Evolutionary conservation across 2,329 filamentous ascomycete species (phyloP), one percentile per base, ranked within the genome.

Genomic region (Aureobasidium sp.): DNA sequence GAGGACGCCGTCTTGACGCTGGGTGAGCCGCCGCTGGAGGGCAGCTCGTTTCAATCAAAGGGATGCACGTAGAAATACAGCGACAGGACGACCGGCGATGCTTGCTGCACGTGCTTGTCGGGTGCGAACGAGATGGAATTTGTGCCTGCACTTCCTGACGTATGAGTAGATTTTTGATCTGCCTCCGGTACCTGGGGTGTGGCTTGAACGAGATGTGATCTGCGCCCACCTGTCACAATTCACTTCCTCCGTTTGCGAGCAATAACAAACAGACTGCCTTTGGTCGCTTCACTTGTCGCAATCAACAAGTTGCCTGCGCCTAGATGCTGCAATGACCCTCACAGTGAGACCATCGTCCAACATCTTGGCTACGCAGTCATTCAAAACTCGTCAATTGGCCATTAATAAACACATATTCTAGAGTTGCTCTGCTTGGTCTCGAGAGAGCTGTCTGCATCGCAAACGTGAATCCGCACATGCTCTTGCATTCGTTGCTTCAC

Each of bases 1-100:
- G 67, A 62, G 60, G 64, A 64, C 57, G 64, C 64, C 64, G 64
- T 65, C 38, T 61, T 66, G 63, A 47, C 46, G 62, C 46, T 46
- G 50, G 45, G 60, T 40, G 61, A 64, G 62, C 64, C 63, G 62
- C 64, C 64, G 57, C 29, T 51, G 29, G n/a, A 51, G 53, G 62
- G 60, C 62, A 62, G 62, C 62, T 64, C 60, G 38, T 4, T 47
- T 31, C 11, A 29, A 23, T 17, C 19, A 57, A 25, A 31, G 21
- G 8, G 29, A 46, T 7, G 25, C 27, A 25, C 19, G 31, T 29
- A 15, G 23, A n/a, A 27, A 38, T 25, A 23, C 51, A 25, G 35
- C 51, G 37, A 55, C 37, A 42, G 23, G 25, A 55, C n/a, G 51
- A 21, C 35, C 33, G n/a, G 51, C 51, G 27, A 21, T 31, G 35